Base-by-base conservation (phyloP, 441 rosid species). In the Corymbia citriodora region DNA sequence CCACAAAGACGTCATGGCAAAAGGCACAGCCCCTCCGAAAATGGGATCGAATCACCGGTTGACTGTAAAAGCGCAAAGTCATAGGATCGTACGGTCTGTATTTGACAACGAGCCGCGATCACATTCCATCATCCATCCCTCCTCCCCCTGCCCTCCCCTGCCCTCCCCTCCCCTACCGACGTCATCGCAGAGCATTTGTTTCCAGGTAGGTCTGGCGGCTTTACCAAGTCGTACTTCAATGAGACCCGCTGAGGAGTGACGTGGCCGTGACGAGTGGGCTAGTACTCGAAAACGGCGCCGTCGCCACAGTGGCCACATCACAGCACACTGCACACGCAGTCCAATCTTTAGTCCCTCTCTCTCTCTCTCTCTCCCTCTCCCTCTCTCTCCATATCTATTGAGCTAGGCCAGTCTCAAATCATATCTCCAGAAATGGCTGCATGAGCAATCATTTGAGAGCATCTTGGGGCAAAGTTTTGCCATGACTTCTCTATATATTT, bases 391-490 rank as follows among this genome's bases (percentile, higher is more conserved):
- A 45, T 21, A 79, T 79, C 85, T 45, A 45, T 11, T 11, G 52
- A 79, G 85, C 23, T 79, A 7, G 45, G 85, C 85, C 85, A 45
- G 52, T 45, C 85, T 79, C 52, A 79, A 45, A 79, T 79, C 85
- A 23, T 79, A 79, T 79, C 85, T 79, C 85, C 85, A 79, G 85
- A 79, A 79, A 79, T 92, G 95, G 94, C 95, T 92, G 94, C 94
- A 89, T 40, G 59, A 31, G 93, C 93, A 93, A 95, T 94, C 95
- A 95, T 95, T 93, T 92, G 90, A 16, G 52, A 83, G 59, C 79
- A 48, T 59, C 88, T 33, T 33, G 53, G 52, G 85, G 52, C 74
- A 88, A 55, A 10, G 16, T 89, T 91, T 91, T 23, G 53, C 94
- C 93, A 90, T 94, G 92, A 92, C 93, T 93, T 45, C 74, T 16